phyloP scores from a whole-genome alignment of 257 asterid species.

The Cordia subcordata region DNA sequence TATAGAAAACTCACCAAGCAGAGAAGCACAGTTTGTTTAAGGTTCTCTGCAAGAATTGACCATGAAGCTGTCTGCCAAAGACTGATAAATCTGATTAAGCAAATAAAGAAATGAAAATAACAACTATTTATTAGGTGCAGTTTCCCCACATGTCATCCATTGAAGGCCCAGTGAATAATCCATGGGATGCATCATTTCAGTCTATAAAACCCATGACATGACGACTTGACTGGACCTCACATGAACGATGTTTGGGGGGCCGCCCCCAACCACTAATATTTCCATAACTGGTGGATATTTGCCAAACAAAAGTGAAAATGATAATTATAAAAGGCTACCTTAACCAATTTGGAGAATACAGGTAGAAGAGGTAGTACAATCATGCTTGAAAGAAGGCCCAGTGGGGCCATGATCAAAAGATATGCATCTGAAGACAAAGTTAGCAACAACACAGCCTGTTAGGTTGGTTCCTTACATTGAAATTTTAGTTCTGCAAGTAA shows the following conservation, averaged over 20 bases:
- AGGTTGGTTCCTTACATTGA: no score
- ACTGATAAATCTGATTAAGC: not conserved
- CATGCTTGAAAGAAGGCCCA: constrained; percentile 42
- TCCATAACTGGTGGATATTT: not conserved
- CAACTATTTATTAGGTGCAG: not conserved
- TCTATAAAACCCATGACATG: no score
- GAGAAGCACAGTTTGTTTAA: constrained; percentile 30
- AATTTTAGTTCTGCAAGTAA: no score
- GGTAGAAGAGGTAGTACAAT: constrained; percentile 42
- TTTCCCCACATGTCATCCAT: not conserved
- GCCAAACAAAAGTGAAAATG: not conserved
- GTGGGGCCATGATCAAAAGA: constrained; percentile 48
- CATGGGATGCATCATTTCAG: not conserved
- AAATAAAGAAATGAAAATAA: not conserved
- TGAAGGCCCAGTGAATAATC: not conserved
- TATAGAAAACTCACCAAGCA: constrained; percentile 32
- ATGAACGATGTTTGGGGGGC: no score
- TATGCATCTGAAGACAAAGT: constrained; percentile 30
- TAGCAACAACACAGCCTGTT: not conserved
- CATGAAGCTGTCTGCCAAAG: constrained; percentile 35
- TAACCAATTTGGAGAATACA: constrained; percentile 32
- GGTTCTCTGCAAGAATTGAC: constrained; percentile 25
- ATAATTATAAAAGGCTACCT: constrained; percentile 22
- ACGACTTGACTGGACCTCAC: no score
- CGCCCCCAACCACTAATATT: no score